phyloP scores from a whole-genome alignment of 169 alveolate species.

The Perkinsus marinus region DNA sequence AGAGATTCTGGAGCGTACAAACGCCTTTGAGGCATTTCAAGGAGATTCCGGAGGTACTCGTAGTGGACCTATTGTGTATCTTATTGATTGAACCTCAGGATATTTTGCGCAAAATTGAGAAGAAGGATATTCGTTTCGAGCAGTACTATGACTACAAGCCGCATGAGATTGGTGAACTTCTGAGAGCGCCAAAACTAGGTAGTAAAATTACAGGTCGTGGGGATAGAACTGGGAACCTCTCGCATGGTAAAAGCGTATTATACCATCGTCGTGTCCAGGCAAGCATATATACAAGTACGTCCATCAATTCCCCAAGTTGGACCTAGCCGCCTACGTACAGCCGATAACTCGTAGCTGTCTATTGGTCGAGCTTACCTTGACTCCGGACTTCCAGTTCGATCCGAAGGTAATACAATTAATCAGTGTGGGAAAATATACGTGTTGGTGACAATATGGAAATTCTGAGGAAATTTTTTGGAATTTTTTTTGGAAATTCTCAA shows the following conservation, averaged over 20 bases:
- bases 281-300: constrained; percentile 64
- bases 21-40: constrained; percentile 97
- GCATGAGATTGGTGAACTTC: constrained; percentile 81
- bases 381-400: constrained; percentile 91
- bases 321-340: constrained; percentile 81
- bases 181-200: constrained; percentile 75
- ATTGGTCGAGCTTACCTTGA: constrained; percentile 73
- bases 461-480: too few species aligned
- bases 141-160: constrained; percentile 78
- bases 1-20: constrained; percentile 94
- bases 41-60: constrained; percentile 44
- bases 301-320: constrained; percentile 82
- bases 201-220: constrained; percentile 1
- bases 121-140: constrained; percentile 87
- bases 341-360: constrained; percentile 88
- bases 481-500: too few species aligned
- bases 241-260: too few species aligned
- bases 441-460: too few species aligned
- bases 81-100: constrained; percentile 50
- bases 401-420: constrained; percentile 17
- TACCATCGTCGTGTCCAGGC: constrained; percentile 1
- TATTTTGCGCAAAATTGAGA: constrained; percentile 80
- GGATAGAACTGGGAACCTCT: not conserved
- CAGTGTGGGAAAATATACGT: too few species aligned
- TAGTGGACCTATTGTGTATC: not conserved